Percentiles rank a stretch among this genome's conserved stretches.
phyloP scores from a whole-genome alignment of 768 basidiomycete species.

The Suillus weaverae region DNA sequence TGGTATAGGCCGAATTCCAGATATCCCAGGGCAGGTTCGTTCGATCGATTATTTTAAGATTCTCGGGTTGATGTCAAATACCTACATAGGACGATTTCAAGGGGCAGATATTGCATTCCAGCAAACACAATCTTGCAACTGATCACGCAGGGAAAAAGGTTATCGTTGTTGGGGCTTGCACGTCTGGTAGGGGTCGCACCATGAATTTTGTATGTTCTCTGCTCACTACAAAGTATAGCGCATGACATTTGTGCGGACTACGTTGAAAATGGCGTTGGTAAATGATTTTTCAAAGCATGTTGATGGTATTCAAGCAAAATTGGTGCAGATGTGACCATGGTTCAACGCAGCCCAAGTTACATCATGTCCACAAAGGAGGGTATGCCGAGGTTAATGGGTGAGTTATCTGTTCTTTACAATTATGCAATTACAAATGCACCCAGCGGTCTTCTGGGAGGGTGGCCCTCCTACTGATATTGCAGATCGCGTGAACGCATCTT shows the following conservation, averaged over 20 bases:
- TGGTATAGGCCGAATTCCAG: constrained; percentile 43
- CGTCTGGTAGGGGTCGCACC: constrained; percentile 41
- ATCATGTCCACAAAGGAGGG: constrained; percentile 48
- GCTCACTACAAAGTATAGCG: constrained; percentile 26
- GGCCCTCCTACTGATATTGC: constrained; percentile 51
- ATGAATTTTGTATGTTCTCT: neutral
- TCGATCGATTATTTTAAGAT: neutral
- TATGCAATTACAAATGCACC: neutral
- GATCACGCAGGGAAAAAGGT: constrained; percentile 71
- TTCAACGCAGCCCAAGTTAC: constrained; percentile 55
- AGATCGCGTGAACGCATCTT: constrained; percentile 52
- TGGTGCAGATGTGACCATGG: constrained; percentile 43
- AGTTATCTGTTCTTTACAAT: constrained; percentile 15
- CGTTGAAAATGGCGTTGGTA: constrained; percentile 45
- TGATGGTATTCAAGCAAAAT: neutral
- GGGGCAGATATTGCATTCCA: constrained; percentile 63
- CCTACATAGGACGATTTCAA: constrained; percentile 52
- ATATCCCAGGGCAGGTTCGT: constrained; percentile 44
- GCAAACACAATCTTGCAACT: constrained; percentile 50
- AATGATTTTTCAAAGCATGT: constrained; percentile 9
- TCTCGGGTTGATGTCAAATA: neutral
- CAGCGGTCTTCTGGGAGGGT: constrained; percentile 42
- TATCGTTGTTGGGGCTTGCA: constrained; percentile 65
- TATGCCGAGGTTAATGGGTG: constrained; percentile 26
- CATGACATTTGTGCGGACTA: constrained; percentile 54